Conservation (phyloP, 441 rosid species). For the Mallotus japonicus region DNA sequence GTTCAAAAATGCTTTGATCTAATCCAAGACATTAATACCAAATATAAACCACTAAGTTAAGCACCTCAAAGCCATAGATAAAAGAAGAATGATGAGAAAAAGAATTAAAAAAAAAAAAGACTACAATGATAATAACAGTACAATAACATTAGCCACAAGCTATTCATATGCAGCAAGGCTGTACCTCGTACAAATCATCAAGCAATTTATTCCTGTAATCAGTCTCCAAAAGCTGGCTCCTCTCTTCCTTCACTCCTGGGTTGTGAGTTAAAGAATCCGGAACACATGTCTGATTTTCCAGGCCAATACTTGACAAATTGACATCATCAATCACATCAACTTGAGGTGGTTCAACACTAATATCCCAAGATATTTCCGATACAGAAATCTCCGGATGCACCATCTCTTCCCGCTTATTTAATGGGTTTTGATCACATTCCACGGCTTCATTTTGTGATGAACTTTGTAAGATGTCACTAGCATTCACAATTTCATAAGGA, state of each 20-base stretch:
- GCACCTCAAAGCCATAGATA: background rate
- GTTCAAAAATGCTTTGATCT: conserved; percentile 86
- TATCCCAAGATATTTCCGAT: conserved; percentile 87
- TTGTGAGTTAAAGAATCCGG: conserved; percentile 39
- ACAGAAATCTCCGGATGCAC: conserved; percentile 41
- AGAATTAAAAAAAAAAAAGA: background rate
- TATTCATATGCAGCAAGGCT: conserved; percentile 2
- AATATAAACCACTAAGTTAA: background rate
- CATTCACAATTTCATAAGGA: conserved; percentile 84
- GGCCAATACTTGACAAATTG: conserved; percentile 34
- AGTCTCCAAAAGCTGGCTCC: conserved; percentile 87
- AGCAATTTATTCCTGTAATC: conserved; percentile 91
- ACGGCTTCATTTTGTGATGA: conserved; percentile 40
- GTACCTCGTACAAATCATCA: conserved; percentile 91
- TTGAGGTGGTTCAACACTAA: conserved; percentile 87
- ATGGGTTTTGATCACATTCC: conserved; percentile 36
- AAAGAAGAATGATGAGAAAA: background rate
- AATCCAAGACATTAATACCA: conserved; percentile 25
- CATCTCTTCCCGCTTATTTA: conserved; percentile 38
- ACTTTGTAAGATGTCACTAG: conserved; percentile 61
- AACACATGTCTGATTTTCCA: conserved; percentile 40
- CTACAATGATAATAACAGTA: background rate
- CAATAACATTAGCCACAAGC: conserved; percentile 8
- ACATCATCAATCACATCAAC: conserved; percentile 59
- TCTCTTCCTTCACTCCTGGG: conserved; percentile 45